A percentile compares a stretch with the other conserved stretches of the same genome.
Evolutionary conservation across 352 stramenopile species (phyloP).

Genomic region (Globisporangium echinulatum): DNA sequence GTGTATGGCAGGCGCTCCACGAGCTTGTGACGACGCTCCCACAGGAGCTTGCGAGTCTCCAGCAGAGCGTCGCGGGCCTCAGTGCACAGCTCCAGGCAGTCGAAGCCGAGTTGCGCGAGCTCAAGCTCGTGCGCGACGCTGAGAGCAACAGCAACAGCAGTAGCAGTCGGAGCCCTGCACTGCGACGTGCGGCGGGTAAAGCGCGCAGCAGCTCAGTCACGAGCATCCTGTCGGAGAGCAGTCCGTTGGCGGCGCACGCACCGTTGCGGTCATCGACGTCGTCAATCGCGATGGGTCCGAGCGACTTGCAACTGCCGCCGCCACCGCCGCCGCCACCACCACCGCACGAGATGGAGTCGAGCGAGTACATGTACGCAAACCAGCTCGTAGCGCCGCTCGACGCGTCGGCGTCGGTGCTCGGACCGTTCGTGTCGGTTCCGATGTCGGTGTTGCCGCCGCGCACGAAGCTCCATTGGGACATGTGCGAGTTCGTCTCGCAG

Average conservation of each 20-base stretch:
- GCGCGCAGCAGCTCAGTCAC: neutral
- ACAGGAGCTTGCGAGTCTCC: conserved; percentile 30
- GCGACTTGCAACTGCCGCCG: conserved; percentile 6
- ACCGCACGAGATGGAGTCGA: conserved; percentile 14
- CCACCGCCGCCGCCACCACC: conserved; percentile 7
- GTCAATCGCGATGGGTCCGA: neutral
- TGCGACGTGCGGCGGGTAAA: neutral
- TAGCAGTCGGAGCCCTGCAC: neutral
- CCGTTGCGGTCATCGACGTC: conserved; percentile 6
- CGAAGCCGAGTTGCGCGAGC: conserved; percentile 36
- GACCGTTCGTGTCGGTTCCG: conserved; percentile 78
- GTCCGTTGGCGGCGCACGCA: conserved; percentile 9
- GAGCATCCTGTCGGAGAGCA: conserved; percentile 3
- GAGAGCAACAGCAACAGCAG: conserved; percentile 4
- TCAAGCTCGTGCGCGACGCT: conserved; percentile 27
- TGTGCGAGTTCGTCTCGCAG: conserved; percentile 81
- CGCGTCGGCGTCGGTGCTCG: conserved; percentile 44
- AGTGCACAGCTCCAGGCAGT: conserved; percentile 32
- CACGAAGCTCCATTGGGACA: conserved; percentile 84
- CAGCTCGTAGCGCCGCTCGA: conserved; percentile 23
- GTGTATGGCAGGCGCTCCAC: conserved; percentile 22
- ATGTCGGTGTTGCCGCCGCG: conserved; percentile 77
- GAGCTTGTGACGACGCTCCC: conserved; percentile 23
- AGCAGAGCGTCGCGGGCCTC: conserved; percentile 41
- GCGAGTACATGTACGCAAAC: conserved; percentile 34